Base-by-base conservation (phyloP, 805 yeast species). In the Ogataea nonfermentans region DNA sequence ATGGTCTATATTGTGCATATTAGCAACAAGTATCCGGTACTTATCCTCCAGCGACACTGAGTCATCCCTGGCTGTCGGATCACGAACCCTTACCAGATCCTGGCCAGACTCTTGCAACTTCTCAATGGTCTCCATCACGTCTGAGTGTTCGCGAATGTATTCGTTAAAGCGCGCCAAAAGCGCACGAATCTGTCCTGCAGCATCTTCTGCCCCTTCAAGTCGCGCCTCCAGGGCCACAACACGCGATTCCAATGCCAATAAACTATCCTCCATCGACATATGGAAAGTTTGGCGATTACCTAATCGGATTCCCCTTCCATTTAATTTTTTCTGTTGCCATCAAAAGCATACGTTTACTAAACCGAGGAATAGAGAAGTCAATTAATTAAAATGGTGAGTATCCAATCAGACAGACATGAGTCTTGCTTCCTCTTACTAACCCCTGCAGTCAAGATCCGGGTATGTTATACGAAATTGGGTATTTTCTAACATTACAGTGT, bases 401-500 rank as follows among this genome's bases (percentile, higher is more conserved):
- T 14, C 8, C 13, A 22, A 14, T 22, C 19, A 16, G 37, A 16
- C 3, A 27, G 10, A n/a, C 33, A 23, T n/a, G 7, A 3, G 30
- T 10, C 9, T 17, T 9, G 20, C n/a, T 13, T n/a, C 9, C 28
- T 19, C 16, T n/a, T 38, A 30, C 45, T 42, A 44, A 43, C 42
- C 24, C 9, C 4, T 9, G 40, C 37, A 57, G 64, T 59, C 64
- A 37, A 59, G 64, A 59, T 59, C 64, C 32, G 64, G 63, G 63
- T 59, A 59, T 41, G 63, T 53, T 30, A n/a, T 8, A 4, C 19
- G n/a, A 24, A 14, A 6, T 14, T 15, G 13, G 9, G 11, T 15
- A 8, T 24, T 16, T 43, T 38, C 52, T 48, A 41, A 43, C 50
- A 15, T 12, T 39, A 26, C 48, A 81, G 93, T 71, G 91, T 84